Conservation (phyloP, 108 stramenopile genomes). For the Nannochloropsis oceanica region DNA sequence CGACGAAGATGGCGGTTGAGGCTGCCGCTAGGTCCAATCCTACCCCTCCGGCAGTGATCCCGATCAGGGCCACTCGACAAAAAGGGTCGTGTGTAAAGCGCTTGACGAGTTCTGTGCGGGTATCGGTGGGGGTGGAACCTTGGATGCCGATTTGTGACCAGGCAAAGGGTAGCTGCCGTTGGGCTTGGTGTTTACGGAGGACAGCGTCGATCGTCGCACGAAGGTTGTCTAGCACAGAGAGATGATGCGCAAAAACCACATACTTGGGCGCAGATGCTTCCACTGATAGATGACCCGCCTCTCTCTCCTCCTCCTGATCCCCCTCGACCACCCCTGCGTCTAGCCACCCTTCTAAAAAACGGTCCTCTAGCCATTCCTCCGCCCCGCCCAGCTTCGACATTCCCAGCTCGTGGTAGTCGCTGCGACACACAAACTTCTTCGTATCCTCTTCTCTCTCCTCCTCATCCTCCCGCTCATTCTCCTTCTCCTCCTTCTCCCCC, state of each 20-base stretch:
- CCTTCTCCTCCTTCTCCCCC: neutral
- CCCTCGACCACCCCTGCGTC: neutral
- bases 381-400: neutral
- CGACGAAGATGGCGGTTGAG: constrained; percentile 85
- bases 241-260: constrained; percentile 91
- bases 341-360: neutral
- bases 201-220: constrained; percentile 30
- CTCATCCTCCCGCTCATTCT: neutral
- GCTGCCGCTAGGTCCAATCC: constrained; percentile 91
- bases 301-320: neutral
- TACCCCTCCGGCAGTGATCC: constrained; percentile 91
- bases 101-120: constrained; percentile 27
- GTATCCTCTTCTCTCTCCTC: neutral
- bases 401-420: neutral
- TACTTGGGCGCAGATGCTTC: constrained; percentile 44
- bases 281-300: neutral
- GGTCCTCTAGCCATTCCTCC: neutral
- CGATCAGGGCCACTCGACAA: constrained; percentile 65
- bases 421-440: neutral
- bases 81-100: constrained; percentile 68
- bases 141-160: neutral
- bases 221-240: constrained; percentile 67
- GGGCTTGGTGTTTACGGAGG: neutral
- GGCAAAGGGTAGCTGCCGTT: neutral
- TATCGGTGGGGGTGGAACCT: neutral